A percentile compares a stretch with the other conserved stretches of the same genome.
Conservation (phyloP, 208 protist species). For the Leishmania aethiopica region DNA sequence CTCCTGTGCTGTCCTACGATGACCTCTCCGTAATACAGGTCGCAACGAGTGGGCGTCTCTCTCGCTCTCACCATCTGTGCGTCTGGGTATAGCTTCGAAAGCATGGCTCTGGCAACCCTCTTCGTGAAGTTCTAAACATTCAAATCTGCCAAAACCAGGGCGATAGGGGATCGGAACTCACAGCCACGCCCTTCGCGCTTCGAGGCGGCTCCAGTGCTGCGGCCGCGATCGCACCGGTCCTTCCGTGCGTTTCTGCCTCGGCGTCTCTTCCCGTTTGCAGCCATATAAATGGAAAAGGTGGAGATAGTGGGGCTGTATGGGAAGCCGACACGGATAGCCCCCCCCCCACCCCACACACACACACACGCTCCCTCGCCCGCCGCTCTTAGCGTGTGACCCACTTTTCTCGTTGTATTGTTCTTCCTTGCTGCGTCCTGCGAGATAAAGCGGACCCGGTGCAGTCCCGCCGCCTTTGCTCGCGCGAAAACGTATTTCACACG, state of each 20-base stretch:
- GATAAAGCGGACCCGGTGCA: not conserved
- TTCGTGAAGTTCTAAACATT: not conserved
- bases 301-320: too few relatives aligned
- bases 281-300: not conserved
- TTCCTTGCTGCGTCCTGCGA: not conserved
- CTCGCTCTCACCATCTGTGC: not conserved
- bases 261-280: not conserved
- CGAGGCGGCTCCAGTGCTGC: not conserved
- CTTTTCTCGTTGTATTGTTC: not conserved
- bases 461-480: not conserved
- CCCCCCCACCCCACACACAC: too few relatives aligned
- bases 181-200: too few relatives aligned
- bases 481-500: not conserved
- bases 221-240: not conserved
- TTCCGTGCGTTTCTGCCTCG: not conserved
- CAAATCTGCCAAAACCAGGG: not conserved
- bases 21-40: not conserved
- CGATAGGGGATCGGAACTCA: not conserved
- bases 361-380: not conserved
- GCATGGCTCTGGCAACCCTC: not conserved
- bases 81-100: not conserved
- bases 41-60: not conserved
- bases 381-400: not conserved
- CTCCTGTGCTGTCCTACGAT: not conserved
- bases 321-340: not conserved